Conservation (phyloP, 1,139 yeast species). For the Yamadazyma diddensiae region DNA sequence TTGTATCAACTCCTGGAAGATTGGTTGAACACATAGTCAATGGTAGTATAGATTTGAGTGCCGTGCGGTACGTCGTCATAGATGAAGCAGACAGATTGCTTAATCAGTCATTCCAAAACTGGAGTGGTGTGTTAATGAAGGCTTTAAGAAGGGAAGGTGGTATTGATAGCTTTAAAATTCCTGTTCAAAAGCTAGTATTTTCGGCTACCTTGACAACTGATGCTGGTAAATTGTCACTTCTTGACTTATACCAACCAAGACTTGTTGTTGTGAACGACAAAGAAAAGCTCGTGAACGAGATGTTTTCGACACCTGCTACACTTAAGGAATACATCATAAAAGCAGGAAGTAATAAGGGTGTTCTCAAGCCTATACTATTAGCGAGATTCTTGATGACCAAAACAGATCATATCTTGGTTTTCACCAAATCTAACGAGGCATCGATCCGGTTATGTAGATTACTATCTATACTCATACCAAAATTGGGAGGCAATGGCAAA, state of each 20-base stretch:
- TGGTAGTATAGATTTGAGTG: slow-evolving; percentile 37
- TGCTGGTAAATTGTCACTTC: slow-evolving; percentile 75
- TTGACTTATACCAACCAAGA: slow-evolving; percentile 67
- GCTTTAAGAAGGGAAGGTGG: slow-evolving; percentile 32
- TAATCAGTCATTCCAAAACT: slow-evolving; percentile 89
- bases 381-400: slow-evolving; percentile 50
- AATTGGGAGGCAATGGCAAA: slow-evolving; percentile 14
- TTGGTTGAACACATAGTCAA: slow-evolving; percentile 77
- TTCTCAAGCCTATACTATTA: slow-evolving; percentile 73
- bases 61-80: slow-evolving; percentile 68
- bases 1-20: slow-evolving; percentile 90
- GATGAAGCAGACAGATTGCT: slow-evolving; percentile 95
- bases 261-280: slow-evolving; percentile 68
- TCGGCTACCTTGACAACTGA: slow-evolving; percentile 94
- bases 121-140: slow-evolving; percentile 71
- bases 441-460: slow-evolving; percentile 72
- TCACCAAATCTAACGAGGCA: slow-evolving; percentile 85
- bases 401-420: slow-evolving; percentile 51
- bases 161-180: slow-evolving; percentile 21
- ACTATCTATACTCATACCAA: slow-evolving; percentile 43
- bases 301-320: slow-evolving; percentile 53
- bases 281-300: slow-evolving; percentile 46
- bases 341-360: slow-evolving; percentile 53
- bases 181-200: slow-evolving; percentile 64
- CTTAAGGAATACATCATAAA: slow-evolving; percentile 51